These are phyloP conservation scores for Alternaria angustiovoidea DNA, from an alignment of 2,329 filamentous ascomycete species.

Conservation along the genomic window DNA sequence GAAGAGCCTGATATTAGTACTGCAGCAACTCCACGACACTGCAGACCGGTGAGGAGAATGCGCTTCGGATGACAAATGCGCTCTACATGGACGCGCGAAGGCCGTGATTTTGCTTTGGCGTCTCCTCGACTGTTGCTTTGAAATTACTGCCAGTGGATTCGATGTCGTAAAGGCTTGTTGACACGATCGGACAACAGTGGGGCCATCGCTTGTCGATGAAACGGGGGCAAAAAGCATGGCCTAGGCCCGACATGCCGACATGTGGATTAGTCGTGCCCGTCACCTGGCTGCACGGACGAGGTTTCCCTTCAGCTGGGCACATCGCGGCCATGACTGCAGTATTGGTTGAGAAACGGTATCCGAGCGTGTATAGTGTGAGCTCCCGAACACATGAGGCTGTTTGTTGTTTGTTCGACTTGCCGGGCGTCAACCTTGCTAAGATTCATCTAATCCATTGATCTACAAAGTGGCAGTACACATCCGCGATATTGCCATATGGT, in stretches of 20 bases:
- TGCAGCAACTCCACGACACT: background rate
- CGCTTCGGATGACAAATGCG: background rate
- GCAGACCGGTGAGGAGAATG: background rate
- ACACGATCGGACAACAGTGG: conserved; percentile 18
- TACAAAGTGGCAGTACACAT: background rate
- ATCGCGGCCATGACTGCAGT: background rate
- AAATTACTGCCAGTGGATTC: conserved; percentile 3
- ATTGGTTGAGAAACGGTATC: background rate
- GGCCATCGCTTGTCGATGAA: conserved; percentile 10
- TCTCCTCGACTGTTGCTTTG: conserved; percentile 3
- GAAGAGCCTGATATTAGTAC: conserved; percentile 12
- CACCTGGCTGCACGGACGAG: background rate
- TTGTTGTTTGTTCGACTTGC: background rate
- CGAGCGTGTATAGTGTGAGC: background rate
- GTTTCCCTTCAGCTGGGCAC: background rate
- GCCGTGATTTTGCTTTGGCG: background rate
- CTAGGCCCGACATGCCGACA: conserved; percentile 11
- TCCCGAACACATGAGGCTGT: background rate
- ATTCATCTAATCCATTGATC: background rate
- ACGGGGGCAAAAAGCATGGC: conserved; percentile 5
- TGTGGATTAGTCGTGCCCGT: conserved; percentile 1
- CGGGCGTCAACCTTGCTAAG: background rate
- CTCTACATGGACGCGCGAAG: background rate
- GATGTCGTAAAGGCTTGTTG: conserved; percentile 6
- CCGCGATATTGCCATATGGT: background rate